Evolutionary conservation across 2,329 filamentous ascomycete species (phyloP), one percentile per base, ranked within the genome.

Genomic region (Ceratocystis albifundus): DNA sequence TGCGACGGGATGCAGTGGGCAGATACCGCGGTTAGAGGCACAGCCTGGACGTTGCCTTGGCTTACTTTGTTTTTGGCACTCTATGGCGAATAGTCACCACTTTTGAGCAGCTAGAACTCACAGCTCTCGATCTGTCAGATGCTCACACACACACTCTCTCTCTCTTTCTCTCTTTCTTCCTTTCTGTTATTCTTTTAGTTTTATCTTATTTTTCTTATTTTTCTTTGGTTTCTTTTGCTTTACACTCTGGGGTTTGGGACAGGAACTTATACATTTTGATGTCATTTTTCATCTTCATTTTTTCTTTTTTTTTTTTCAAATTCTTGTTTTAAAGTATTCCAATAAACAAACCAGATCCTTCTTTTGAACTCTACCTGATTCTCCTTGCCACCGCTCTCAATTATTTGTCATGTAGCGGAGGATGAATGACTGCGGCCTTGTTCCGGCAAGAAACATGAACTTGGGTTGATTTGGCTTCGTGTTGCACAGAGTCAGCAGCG

Each of bases 171-270:
- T 28, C 5, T 25, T 20, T 20, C 8, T 25, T 3, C 7, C n/a
- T 7, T 20, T 28, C 10, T 12, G n/a, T 22, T 50, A 20, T 20
- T 10, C 28, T 25, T 46, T 41, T 59, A 57, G 55, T 66, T 64
- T 64, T 57, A 65, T 4, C 66, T 55, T 44, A n/a, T 69, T 70
- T 22, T 70, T 28, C 28, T 57, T 28, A 4, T 41, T 17, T 69
- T 70, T 22, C 70, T 28, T n/a, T 57, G n/a, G 8, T 41, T 17
- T 57, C 55, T 30, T 48, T 64, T 25, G 28, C 17, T 15, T 55
- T 55, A 15, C 25, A n/a, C 32, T 59, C 55, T 59, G 17, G 28
- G 25, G 30, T 25, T n/a, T 36, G 55, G 28, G 12, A 36, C 55
- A 30, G 28, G 55, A 59, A 59, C 17, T 30, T 59, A 30, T 59